A percentile compares a stretch with the other conserved stretches of the same genome.
phyloP scores from a whole-genome alignment of 495 filamentous ascomycete species.

The Penicillium fimorum region DNA sequence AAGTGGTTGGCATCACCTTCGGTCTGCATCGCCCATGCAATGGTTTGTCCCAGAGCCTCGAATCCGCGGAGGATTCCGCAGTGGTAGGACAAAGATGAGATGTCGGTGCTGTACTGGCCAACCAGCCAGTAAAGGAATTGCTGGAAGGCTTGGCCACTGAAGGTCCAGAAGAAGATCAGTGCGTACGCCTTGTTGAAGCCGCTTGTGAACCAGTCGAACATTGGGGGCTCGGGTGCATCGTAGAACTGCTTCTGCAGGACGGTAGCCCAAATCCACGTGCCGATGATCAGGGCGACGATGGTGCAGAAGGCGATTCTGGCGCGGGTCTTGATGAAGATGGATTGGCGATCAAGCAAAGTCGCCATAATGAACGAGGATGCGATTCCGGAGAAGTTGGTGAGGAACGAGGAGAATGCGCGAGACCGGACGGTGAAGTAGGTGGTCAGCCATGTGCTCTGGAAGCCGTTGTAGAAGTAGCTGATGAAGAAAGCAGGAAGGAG shows the following conservation, averaged over 20 bases:
- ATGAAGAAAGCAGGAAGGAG: slow-evolving; percentile 36
- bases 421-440: slow-evolving; percentile 36
- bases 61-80: slow-evolving; percentile 34
- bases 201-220: slow-evolving; percentile 36
- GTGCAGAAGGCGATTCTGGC: slow-evolving; percentile 29
- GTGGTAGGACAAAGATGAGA: slow-evolving; percentile 35
- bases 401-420: slow-evolving; percentile 36
- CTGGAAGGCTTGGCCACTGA: slow-evolving; percentile 35
- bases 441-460: slow-evolving; percentile 34
- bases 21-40: slow-evolving; percentile 38
- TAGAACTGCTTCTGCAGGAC: slow-evolving; percentile 35
- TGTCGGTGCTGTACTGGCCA: slow-evolving; percentile 35
- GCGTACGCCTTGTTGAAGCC: slow-evolving; percentile 35
- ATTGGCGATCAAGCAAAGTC: slow-evolving; percentile 30
- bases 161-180: slow-evolving; percentile 35
- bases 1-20: slow-evolving; percentile 35
- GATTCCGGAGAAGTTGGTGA: slow-evolving; percentile 38
- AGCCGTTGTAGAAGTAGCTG: slow-evolving; percentile 40
- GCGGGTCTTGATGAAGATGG: slow-evolving; percentile 35
- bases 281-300: slow-evolving; percentile 26
- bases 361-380: slow-evolving; percentile 35
- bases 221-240: slow-evolving; percentile 20
- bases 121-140: slow-evolving; percentile 39
- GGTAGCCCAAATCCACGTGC: slow-evolving; percentile 36
- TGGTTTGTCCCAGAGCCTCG: slow-evolving; percentile 34